Evolutionary conservation across 257 asterid species (phyloP), one percentile per base, ranked within the genome.

Genomic region (Agastache rugosa): DNA sequence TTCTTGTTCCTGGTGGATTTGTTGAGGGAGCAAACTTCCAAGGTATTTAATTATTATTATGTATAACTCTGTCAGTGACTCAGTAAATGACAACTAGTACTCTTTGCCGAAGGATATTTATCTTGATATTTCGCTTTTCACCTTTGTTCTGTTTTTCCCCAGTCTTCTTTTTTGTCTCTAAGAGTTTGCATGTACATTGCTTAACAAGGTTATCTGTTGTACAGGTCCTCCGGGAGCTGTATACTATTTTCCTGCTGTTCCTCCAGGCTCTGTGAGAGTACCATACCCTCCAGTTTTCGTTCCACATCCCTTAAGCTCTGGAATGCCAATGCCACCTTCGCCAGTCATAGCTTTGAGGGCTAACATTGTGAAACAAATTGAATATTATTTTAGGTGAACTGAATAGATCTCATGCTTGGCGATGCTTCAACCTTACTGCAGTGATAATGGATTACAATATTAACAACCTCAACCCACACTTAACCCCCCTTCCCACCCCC

Each of bases 301-400:
- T 78, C 91, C 85, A 50, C 88, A 79, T 78, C 88, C 87, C 55
- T 67, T 81, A 44, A 80, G 75, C 79, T 56, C 89, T 59, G 93
- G 90, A 75, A 79, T 87, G 78, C 77, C 80, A 20, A 67, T 83
- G 72, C 81, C 76, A 23, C 79, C 92, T 73, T 78, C 91, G 17
- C 89, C 90, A 31, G 59, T 76, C 23, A 39, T 81, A 72, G 79
- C 86, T 55, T 61, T 90, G 83, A 84, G 79, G 76, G 84, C 84
- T 59, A 79, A 76, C 81, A 87, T 92, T 68, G 62, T 88, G 50
- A 87, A 85, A 86, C 98, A 92, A 86, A 87, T 92, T 80, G 98
- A 92, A 73, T 90, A 92, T 77, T 92, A 92, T 84, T 92, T 92
- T 89, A 90, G 98, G 98, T 92, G 79, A 83, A 70, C 19, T 45